phyloP scores from a whole-genome alignment of 2,329 filamentous ascomycete genomes.

The Talaromyces albobiverticillius region DNA sequence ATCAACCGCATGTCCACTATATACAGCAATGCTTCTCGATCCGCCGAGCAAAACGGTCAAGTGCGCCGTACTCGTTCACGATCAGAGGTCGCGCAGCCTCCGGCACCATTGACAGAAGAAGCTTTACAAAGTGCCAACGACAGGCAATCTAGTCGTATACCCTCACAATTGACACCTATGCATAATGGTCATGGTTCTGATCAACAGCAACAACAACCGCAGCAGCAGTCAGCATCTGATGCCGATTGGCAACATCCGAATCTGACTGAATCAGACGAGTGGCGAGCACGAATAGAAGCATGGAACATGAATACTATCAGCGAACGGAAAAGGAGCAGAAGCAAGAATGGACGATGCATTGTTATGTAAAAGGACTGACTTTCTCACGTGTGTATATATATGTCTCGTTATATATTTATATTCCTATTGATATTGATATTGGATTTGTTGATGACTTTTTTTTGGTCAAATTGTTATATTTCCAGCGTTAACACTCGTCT shows the following conservation, averaged over 20 bases:
- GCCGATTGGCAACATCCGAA: constrained; percentile 12
- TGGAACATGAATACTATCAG: constrained; percentile 39
- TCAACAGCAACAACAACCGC: neutral
- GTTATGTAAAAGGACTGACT: constrained; percentile 38
- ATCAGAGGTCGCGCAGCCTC: constrained; percentile 20
- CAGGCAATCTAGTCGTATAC: constrained; percentile 1
- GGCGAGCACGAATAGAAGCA: constrained; percentile 37
- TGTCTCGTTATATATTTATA: constrained; percentile 4
- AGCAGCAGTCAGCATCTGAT: neutral
- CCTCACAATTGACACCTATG: neutral
- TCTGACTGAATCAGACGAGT: constrained; percentile 25
- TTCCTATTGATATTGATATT: neutral
- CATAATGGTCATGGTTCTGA: neutral
- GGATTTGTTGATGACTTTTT: no score
- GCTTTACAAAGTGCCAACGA: constrained; percentile 4
- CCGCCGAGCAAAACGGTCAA: constrained; percentile 8
- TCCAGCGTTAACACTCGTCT: neutral
- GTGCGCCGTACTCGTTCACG: constrained; percentile 18
- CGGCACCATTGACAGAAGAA: constrained; percentile 12
- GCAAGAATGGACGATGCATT: constrained; percentile 31
- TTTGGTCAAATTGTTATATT: neutral
- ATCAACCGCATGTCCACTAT: constrained; percentile 15
- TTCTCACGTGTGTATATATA: no score
- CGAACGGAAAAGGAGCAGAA: constrained; percentile 30
- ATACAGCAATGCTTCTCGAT: constrained; percentile 14